Evolutionary conservation across 2,329 filamentous ascomycete genomes (phyloP).

Genomic region (Fusarium coicis): DNA sequence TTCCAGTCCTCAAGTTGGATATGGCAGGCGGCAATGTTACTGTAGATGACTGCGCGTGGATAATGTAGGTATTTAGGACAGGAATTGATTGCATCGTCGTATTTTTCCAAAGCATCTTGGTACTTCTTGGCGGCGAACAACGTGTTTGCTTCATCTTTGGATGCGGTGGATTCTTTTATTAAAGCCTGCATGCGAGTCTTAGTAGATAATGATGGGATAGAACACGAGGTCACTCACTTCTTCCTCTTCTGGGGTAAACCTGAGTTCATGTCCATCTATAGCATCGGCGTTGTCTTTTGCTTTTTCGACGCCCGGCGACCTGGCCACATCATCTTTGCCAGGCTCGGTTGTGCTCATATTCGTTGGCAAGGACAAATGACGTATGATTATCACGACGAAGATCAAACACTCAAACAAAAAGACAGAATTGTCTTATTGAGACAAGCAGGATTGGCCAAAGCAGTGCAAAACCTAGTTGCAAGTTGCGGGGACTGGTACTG

Average conservation of each 20-base stretch:
- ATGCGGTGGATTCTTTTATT: constrained; percentile 74
- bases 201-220: background rate
- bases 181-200: constrained; percentile 63
- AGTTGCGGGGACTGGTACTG: background rate
- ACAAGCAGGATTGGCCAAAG: background rate
- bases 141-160: constrained; percentile 81
- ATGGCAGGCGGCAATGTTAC: constrained; percentile 90
- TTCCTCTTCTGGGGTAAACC: constrained; percentile 67
- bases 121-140: constrained; percentile 80
- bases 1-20: constrained; percentile 89
- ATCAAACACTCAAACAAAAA: background rate
- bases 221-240: constrained; percentile 53
- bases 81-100: constrained; percentile 80
- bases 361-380: background rate
- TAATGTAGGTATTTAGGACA: constrained; percentile 89
- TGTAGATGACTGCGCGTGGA: constrained; percentile 85
- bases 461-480: no score
- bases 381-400: background rate
- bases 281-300: background rate
- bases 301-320: background rate
- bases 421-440: no score
- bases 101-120: constrained; percentile 81
- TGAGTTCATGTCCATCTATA: constrained; percentile 41
- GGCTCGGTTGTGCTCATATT: constrained; percentile 13
- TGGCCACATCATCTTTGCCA: background rate